Base-by-base conservation (phyloP, 2,329 filamentous ascomycete genomes). In the Calonectria pseudoreteaudii region DNA sequence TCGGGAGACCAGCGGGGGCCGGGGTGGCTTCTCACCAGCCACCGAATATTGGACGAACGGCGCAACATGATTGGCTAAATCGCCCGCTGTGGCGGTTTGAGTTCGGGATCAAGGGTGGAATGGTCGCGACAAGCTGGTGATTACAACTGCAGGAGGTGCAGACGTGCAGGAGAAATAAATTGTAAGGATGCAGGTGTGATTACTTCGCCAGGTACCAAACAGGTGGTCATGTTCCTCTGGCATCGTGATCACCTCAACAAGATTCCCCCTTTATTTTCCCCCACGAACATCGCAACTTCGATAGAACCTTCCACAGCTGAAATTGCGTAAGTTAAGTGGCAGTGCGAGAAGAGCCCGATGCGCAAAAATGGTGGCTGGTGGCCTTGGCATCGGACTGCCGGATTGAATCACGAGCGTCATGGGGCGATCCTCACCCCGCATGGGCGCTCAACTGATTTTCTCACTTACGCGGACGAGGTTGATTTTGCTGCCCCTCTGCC, bases 311-410 rank as follows among this genome's bases (percentile, higher is more conserved):
- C 38, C 30, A 31, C 36, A 66, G 66, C 56, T 60, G 50, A 49
- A 60, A 60, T 73, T 68, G 72, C 72, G 68, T 58, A 74, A 68
- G 41, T 56, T 60, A 18, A 34, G 72, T 74, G 72, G 72, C 72
- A 60, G 72, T 74, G 72, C 68, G 66, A 53, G 20, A 38, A 50
- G 36, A 6, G 23, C 52, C 52, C 23, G 50, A 66, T 73, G 50
- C 50, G 71, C 66, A 50, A 72, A 72, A 58, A 70, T 34, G 53
- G 71, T 73, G 71, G 71, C 71, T 73, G 71, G 71, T 69, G 71
- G 18, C 28, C 60, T 65, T 60, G 50, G 70, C 38, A 38, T 3
- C 23, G 36, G 49, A 23, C 26, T 34, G 36, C 65, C 47, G 30
- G 49, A 23, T 44, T 52, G 50, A 26, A 23, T 16, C 30, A 36